Evolutionary conservation across 176 grass and related monocot species (phyloP).

Genomic region (Triticum timopheevii): DNA sequence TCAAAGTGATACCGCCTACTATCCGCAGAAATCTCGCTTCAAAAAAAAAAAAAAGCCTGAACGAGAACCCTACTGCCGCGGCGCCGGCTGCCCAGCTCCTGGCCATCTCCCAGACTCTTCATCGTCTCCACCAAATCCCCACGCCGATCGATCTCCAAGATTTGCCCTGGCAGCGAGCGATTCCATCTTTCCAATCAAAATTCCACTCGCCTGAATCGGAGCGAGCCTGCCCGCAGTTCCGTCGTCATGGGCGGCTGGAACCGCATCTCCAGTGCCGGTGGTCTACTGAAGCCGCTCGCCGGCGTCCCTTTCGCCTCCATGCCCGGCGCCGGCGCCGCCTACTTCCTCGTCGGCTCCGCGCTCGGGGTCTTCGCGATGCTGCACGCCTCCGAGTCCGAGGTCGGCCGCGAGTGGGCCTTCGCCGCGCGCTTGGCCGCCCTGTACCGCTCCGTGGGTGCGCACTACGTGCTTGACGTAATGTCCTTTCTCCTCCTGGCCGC

Average conservation of each 20-base stretch:
- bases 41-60: too few species aligned
- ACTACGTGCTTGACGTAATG: constrained; percentile 25
- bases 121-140: neutral
- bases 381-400: constrained; percentile 22
- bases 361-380: constrained; percentile 51
- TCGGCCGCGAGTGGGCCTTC: constrained; percentile 24
- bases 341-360: constrained; percentile 47
- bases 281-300: constrained; percentile 34
- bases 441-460: neutral
- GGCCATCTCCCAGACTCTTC: neutral
- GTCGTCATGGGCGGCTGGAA: constrained; percentile 35
- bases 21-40: too few species aligned
- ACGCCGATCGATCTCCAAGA: constrained; percentile 7
- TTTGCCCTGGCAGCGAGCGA: constrained; percentile 2
- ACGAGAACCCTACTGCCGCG: neutral
- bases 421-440: constrained; percentile 11
- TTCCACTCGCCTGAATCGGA: neutral
- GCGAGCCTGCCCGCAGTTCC: neutral
- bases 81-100: neutral
- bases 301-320: constrained; percentile 6
- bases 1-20: too few species aligned
- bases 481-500: constrained; percentile 37
- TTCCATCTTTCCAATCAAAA: neutral
- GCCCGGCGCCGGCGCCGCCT: constrained; percentile 20
- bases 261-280: constrained; percentile 19